phyloP scores from a whole-genome alignment of 768 basidiomycete genomes.

The Coprinopsis marcescibilis region DNA sequence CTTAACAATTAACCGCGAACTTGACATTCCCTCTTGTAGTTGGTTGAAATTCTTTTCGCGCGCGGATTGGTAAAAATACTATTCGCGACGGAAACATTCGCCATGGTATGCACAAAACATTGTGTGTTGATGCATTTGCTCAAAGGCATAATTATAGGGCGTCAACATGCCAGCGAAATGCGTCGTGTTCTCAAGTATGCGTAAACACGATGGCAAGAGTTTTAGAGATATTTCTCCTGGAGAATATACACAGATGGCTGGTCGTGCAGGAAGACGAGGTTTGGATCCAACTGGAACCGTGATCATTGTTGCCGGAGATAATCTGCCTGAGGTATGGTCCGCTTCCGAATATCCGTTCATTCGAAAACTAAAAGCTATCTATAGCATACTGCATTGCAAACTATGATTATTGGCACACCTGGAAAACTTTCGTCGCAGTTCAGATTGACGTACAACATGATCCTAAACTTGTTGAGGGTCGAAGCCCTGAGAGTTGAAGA shows the following conservation, averaged over 20 bases:
- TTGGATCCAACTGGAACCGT: constrained; percentile 95
- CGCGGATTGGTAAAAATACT: constrained; percentile 93
- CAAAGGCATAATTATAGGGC: constrained; percentile 48
- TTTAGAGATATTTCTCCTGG: constrained; percentile 90
- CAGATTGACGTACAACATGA: constrained; percentile 98
- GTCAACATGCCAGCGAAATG: constrained; percentile 99
- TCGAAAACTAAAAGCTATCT: background rate
- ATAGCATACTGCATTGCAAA: constrained; percentile 70
- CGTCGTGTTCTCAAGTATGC: constrained; percentile 91
- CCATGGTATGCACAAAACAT: constrained; percentile 65
- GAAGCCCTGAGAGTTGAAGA: constrained; percentile 96
- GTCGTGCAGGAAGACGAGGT: constrained; percentile 93
- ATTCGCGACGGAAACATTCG: constrained; percentile 98
- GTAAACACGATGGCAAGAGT: constrained; percentile 90
- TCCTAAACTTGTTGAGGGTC: constrained; percentile 90
- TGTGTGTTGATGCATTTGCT: background rate
- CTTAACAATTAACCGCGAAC: constrained; percentile 1
- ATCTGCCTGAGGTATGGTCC: constrained; percentile 71
- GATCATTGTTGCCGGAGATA: constrained; percentile 79
- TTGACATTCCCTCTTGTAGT: constrained; percentile 37
- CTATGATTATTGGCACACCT: constrained; percentile 93
- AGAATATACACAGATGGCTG: constrained; percentile 99
- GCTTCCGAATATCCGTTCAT: background rate
- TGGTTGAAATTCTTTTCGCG: constrained; percentile 94
- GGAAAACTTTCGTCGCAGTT: constrained; percentile 94